Base-by-base conservation (phyloP, 1,284 basidiomycete genomes). In the Leccinum subrobustum region DNA sequence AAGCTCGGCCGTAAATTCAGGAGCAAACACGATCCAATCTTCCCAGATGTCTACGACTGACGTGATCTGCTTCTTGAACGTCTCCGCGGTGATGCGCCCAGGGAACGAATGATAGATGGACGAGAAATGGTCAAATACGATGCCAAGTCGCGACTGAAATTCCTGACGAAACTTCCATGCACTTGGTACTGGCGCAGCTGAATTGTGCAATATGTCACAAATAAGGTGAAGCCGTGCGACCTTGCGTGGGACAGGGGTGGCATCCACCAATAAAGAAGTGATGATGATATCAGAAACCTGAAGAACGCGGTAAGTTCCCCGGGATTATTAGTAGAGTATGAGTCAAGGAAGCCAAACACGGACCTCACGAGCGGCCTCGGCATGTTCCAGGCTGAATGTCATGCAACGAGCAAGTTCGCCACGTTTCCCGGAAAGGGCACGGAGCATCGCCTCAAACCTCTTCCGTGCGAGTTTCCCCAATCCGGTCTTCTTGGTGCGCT, bases 151-250 rank as follows among this genome's bases (percentile, higher is more conserved):
- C 12, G 86, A 81, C 72, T 98, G 95, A 68, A 98, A 95, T 65
- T 95, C 91, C 63, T 92, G 88, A 35, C 96, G 87, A 75, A 93
- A 98, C 72, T 93, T 93, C 95, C 95, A 98, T 16, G 93, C 93
- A 74, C 90, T 92, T 2, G 92, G 89, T 8, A 95, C 82, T 3
- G 93, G 80, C 4, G 89, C 90, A 42, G 94, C 95, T 3, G 93
- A 95, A 73, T 99, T 99, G 78, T 98, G 95, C 29, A 99, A 82
- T 64, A 99, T 97, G 71, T 99, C 97, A 69, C 95, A 98, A 58
- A 99, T 92, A 52, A 98, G 84, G 76, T 98, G 90, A 27, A 99
- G 84, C 7, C 97, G 88, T 6, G 97, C 94, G 54, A 99, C 85
- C 74, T 99, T 99, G 65, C 96, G 88, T 39, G 97, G 96, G 11